A percentile compares a stretch with the other conserved stretches of the same genome.
Evolutionary conservation across 257 asterid species (phyloP).

Genomic region (Ilex asprella): DNA sequence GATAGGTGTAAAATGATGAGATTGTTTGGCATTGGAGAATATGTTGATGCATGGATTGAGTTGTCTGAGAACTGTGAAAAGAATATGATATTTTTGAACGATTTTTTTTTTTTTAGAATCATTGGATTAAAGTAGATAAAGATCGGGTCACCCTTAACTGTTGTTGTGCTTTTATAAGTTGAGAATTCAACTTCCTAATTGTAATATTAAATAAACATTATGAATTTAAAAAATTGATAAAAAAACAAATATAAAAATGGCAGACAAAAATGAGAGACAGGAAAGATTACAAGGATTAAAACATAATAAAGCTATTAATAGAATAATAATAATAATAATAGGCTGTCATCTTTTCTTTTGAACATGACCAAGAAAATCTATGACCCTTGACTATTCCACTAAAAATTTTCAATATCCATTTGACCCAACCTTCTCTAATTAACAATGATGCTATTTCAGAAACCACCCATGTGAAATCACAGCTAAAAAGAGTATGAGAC

Average conservation of each 20-base stretch:
- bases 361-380: constrained; percentile 24
- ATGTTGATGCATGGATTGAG: too few relatives aligned
- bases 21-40: too few relatives aligned
- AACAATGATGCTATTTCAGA: constrained; percentile 6
- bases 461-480: background rate
- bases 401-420: constrained; percentile 11
- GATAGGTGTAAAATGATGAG: too few relatives aligned
- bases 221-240: background rate
- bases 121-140: constrained; percentile 2
- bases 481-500: too few relatives aligned
- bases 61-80: too few relatives aligned
- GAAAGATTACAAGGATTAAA: background rate
- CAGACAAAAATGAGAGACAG: background rate
- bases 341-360: constrained; percentile 8
- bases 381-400: constrained; percentile 53
- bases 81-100: too few relatives aligned
- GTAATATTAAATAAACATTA: background rate
- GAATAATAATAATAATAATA: constrained; percentile 11
- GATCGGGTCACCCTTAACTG: background rate
- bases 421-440: constrained; percentile 2
- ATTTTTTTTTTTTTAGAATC: too few relatives aligned
- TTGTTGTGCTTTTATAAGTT: too few relatives aligned
- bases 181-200: too few relatives aligned
- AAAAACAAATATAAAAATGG: background rate
- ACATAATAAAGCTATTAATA: constrained; percentile 3